A percentile compares a stretch with the other conserved stretches of the same genome.
Evolutionary conservation across 768 basidiomycete species (phyloP).

Genomic region (Xerocomus potaroensis): DNA sequence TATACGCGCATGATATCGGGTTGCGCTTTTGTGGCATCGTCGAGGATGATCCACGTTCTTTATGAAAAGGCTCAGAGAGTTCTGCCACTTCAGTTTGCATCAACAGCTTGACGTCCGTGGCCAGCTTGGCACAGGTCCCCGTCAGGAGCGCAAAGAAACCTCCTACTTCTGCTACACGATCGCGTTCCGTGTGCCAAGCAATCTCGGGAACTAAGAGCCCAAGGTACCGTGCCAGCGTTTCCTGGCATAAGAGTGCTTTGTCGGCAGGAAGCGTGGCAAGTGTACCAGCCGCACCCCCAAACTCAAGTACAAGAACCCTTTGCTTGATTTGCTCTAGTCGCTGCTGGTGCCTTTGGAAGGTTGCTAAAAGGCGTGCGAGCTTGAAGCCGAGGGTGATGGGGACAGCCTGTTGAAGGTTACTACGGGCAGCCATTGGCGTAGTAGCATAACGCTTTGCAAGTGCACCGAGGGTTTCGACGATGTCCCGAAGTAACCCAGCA

Average conservation of each 20-base stretch:
- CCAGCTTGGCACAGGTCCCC: constrained; percentile 44
- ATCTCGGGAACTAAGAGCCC: constrained; percentile 25
- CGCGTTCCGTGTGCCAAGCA: constrained; percentile 40
- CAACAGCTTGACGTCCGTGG: constrained; percentile 41
- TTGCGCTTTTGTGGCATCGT: constrained; percentile 53
- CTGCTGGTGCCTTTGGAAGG: constrained; percentile 38
- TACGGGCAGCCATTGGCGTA: constrained; percentile 44
- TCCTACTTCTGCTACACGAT: constrained; percentile 41
- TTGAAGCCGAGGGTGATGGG: constrained; percentile 47
- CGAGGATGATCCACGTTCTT: constrained; percentile 43
- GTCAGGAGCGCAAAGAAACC: constrained; percentile 42
- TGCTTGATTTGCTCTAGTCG: constrained; percentile 35
- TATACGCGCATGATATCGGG: constrained; percentile 42
- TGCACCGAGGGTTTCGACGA: constrained; percentile 26
- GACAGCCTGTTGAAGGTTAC: constrained; percentile 46
- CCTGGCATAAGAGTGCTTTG: constrained; percentile 26
- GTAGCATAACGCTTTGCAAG: constrained; percentile 31
- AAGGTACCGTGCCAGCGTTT: constrained; percentile 16
- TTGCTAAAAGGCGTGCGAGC: constrained; percentile 40
- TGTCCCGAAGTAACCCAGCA: constrained; percentile 25
- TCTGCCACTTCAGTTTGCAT: constrained; percentile 48
- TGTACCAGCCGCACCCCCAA: constrained; percentile 44
- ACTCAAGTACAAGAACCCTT: constrained; percentile 40
- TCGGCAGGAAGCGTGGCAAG: constrained; percentile 41
- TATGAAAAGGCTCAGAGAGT: constrained; percentile 41